A percentile compares a stretch with the other conserved stretches of the same genome.
phyloP scores from a whole-genome alignment of 169 alveolate genomes.

The Cystoisospora suis region DNA sequence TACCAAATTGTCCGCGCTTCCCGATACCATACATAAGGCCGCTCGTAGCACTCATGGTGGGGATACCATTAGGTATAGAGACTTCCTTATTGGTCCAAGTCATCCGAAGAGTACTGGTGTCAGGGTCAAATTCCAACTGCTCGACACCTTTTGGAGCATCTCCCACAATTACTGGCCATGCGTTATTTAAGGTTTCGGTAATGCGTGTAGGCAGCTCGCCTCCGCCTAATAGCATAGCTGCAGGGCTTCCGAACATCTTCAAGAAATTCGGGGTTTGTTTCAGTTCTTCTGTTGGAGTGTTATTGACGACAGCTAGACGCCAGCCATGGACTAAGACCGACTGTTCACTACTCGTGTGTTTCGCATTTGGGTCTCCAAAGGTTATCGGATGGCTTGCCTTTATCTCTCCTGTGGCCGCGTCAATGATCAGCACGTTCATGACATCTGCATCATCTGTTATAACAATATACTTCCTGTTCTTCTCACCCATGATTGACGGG shows the following conservation, averaged over 20 bases:
- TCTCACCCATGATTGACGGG: slow-evolving; percentile 65
- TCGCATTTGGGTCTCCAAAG: slow-evolving; percentile 60
- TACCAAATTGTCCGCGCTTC: slow-evolving; percentile 62
- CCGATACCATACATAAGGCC: slow-evolving; percentile 69
- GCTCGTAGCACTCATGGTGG: slow-evolving; percentile 65
- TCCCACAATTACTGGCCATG: slow-evolving; percentile 66
- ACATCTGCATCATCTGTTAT: slow-evolving; percentile 61
- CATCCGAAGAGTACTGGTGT: slow-evolving; percentile 41
- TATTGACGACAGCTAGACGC: slow-evolving; percentile 68
- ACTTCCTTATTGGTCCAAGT: slow-evolving; percentile 62
- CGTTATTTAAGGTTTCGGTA: slow-evolving; percentile 42
- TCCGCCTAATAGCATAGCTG: slow-evolving; percentile 39
- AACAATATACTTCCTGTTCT: slow-evolving; percentile 45
- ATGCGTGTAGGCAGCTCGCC: slow-evolving; percentile 14
- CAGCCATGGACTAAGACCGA: slow-evolving; percentile 68
- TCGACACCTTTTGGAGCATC: slow-evolving; percentile 70
- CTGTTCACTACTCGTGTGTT: slow-evolving; percentile 63
- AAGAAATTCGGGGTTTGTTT: slow-evolving; percentile 43
- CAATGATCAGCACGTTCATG: slow-evolving; percentile 61
- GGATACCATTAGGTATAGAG: slow-evolving; percentile 69
- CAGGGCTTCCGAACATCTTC: slow-evolving; percentile 60
- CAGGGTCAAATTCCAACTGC: slow-evolving; percentile 63
- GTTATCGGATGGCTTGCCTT: slow-evolving; percentile 59
- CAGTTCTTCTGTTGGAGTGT: slow-evolving; percentile 60
- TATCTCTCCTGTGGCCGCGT: slow-evolving; percentile 62